Evolutionary conservation across 257 asterid genomes (phyloP), one percentile per base, ranked within the genome.

Genomic region (Striga asiatica): DNA sequence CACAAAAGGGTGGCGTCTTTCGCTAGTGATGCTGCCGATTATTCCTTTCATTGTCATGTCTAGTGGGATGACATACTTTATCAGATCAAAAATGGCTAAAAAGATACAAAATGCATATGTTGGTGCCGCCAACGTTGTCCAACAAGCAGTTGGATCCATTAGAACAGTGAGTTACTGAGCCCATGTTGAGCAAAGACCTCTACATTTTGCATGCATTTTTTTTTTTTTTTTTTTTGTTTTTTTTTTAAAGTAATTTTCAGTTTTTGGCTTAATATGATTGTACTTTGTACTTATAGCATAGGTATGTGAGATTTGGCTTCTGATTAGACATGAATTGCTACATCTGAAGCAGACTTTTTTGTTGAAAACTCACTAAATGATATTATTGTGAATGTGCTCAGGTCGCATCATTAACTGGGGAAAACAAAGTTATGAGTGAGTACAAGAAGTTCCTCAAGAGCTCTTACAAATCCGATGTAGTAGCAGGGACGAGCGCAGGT

Each of bases 391-490:
- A n/a, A n/a, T n/a, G n/a, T n/a, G n/a, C n/a, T n/a, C 58, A 80
- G 85, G 86, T 81, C 41, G 91, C 87, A 34, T 81, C 91, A 9
- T 81, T 74, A 45, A 76, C 80, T 0, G 84, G 91, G 54, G 91
- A 81, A 60, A 78, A 81, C 56, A 56, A 62, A 53, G 91, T 77
- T 2, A 67, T 74, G 66, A 71, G 62, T 24, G 67, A 72, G 16
- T 81, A 81, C 39, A 74, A 76, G 32, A 69, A 67, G 78, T 74
- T 78, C 66, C 78, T 79, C 5, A 46, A 41, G 6, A 60, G 63
- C 60, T 81, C 87, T 1, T 79, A 78, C 48, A 50, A 58, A 60
- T 62, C 77, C 0, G 76, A 79, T 31, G 75, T 76, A 7, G 67
- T 58, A 2, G 77, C 74, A 64, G 78, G 81, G 37, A 60, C 65